These are phyloP conservation scores for Ottelia alismoides DNA, from an alignment of 106 monocot genomes.

Conservation along the genomic window DNA sequence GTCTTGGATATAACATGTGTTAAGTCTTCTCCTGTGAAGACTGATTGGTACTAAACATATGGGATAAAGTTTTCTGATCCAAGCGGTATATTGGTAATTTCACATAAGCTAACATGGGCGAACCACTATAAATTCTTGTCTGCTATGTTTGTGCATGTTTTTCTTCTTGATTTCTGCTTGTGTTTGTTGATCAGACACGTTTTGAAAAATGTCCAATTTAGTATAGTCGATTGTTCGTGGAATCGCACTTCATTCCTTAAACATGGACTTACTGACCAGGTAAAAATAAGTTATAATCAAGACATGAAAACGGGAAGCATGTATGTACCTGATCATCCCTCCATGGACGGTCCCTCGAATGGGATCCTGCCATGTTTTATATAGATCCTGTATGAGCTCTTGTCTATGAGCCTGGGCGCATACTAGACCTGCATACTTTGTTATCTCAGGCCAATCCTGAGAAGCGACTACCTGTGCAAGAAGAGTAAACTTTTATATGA, in stretches of 20 bases:
- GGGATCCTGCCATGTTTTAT: conserved; percentile 37
- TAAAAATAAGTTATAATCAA: too few relatives aligned
- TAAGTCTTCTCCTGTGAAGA: too few relatives aligned
- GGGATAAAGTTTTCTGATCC: too few relatives aligned
- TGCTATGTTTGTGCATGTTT: too few relatives aligned
- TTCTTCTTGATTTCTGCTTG: too few relatives aligned
- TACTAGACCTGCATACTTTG: conserved; percentile 29
- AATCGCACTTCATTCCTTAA: not conserved
- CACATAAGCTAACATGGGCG: too few relatives aligned
- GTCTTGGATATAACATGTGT: not conserved
- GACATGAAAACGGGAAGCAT: too few relatives aligned
- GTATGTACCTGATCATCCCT: conserved; percentile 29
- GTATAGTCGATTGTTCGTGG: not conserved
- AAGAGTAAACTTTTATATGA: not conserved
- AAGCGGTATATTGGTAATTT: too few relatives aligned
- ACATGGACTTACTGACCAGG: not conserved
- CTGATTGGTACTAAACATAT: too few relatives aligned
- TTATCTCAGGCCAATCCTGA: conserved; percentile 36
- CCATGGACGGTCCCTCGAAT: conserved; percentile 23
- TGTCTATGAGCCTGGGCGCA: conserved; percentile 35
- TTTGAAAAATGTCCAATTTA: not conserved
- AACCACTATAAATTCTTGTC: too few relatives aligned
- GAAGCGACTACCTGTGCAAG: conserved; percentile 29
- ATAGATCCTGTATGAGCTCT: conserved; percentile 35
- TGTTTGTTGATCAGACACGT: not conserved